Evolutionary conservation across 306 rosid species (phyloP), one percentile per base, ranked within the genome.

Genomic region (Pueraria montana): DNA sequence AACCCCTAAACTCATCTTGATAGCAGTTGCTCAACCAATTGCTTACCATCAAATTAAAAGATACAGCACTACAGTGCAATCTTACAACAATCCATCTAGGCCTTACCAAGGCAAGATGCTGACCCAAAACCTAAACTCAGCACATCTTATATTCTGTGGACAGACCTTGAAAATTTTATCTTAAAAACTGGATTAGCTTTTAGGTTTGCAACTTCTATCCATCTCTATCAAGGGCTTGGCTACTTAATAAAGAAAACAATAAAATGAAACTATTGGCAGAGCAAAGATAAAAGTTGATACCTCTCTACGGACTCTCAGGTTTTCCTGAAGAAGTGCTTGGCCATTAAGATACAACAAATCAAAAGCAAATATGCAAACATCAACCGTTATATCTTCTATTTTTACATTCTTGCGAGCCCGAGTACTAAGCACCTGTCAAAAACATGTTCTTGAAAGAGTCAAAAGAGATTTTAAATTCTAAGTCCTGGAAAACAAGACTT

Each of bases 331-430:
- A 62, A 93, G 94, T 23, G 91, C 91, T 85, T 82, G 87, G 59
- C 94, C 99, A 81, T 96, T 91, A 67, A 90, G 96, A 83, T 91
- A 93, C 80, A 96, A 66, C 82, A 93, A 64, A 88, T 96, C 99
- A 87, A 96, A 96, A 78, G 96, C 96, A 89, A 84, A 96, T 83
- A 94, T 77, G 89, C 98, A 92, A 77, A 93, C 98, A 49, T 90
- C 73, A 74, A 93, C 91, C 91, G 93, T 93, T 72, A 96, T 89
- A 69, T 92, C 94, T 80, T 84, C 74, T 49, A 92, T 0, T 21
- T 74, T 84, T 66, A 96, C 98, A 82, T 96, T 92, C 91, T 96
- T 96, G 59, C 98, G 97, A 61, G 97, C 92, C 76, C 99, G 93
- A n/a, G 98, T 92, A 85, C 89, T 91, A 77, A 96, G 98, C 63